These are phyloP conservation scores for Blastocystis hominis DNA, from an alignment of 352 stramenopile genomes.

Conservation along the genomic window DNA sequence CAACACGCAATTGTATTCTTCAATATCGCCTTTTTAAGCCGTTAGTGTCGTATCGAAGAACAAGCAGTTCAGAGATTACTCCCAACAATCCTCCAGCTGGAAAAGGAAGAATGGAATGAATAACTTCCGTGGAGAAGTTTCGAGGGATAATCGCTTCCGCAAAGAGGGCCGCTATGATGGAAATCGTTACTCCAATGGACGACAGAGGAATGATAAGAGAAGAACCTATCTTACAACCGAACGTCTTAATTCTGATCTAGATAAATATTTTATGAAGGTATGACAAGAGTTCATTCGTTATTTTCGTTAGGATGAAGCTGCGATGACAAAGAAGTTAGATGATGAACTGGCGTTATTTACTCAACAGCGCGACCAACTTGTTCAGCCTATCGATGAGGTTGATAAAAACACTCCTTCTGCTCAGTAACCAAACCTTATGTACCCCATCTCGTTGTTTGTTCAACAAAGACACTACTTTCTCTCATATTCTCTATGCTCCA, in stretches of 20 bases:
- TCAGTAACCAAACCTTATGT: background rate
- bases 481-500: background rate
- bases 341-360: background rate
- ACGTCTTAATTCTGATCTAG: background rate
- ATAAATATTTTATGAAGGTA: slow-evolving; percentile 50
- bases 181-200: background rate
- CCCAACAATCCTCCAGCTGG: background rate
- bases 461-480: background rate
- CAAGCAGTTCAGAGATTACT: background rate
- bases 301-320: background rate
- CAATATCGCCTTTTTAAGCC: slow-evolving; percentile 29
- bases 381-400: slow-evolving; percentile 7
- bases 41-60: slow-evolving; percentile 38
- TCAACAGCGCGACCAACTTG: background rate
- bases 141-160: background rate
- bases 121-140: background rate
- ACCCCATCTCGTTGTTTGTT: background rate
- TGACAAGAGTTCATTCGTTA: background rate
- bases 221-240: background rate
- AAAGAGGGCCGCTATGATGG: background rate
- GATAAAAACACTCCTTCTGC: background rate
- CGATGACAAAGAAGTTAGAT: slow-evolving; percentile 36
- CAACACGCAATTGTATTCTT: slow-evolving; percentile 15
- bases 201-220: too few relatives aligned
- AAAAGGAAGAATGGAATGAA: background rate